Evolutionary conservation across 306 rosid genomes (phyloP), one percentile per base, ranked within the genome.

Genomic region (Cicer bijugum): DNA sequence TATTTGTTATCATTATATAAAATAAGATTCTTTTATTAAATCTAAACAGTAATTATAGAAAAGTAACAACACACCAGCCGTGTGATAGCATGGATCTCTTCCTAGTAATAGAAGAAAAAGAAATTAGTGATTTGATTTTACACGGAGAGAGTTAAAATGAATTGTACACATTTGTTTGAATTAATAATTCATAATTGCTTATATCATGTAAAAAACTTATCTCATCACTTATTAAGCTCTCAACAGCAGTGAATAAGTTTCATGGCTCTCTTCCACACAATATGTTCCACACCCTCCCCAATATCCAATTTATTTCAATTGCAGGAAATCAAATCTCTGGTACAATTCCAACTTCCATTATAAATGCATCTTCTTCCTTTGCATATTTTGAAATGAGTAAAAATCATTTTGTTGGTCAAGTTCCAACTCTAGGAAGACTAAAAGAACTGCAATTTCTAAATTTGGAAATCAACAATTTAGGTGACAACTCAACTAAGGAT

Each of bases 251-350:
- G 0, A 81, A 81, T 60, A 35, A 1, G 7, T 20, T 79, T 11
- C 9, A 12, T 28, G 83, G 84, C 9, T 64, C 72, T 44, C 80
- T 83, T 64, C 86, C 84, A 3, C 8, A 66, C 12, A 33, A 39
- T 40, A 76, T 79, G 62, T 86, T 84, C 47, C 33, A 28, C 42
- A 69, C 33, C 1, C 69, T 82, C 9, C 81, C 84, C 4, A 43
- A 75, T 45, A 71, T 84, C 55, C 11, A 15, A 12, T 0, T 0
- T 0, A 12, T 82, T 8, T 0, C 0, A 0, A 28, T 84, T 12
- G n/a, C 1, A 9, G 1, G 0, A 0, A 77, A 84, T 38, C 2
- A 57, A 17, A 8, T 87, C 59, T 78, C 77, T 0, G 82, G 85
- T 4, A 4, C 38, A 16, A 82, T 87, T 55, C 90, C 82, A 0